phyloP scores from a whole-genome alignment of 805 yeast species.

The Debaryomyces tyrocola region DNA sequence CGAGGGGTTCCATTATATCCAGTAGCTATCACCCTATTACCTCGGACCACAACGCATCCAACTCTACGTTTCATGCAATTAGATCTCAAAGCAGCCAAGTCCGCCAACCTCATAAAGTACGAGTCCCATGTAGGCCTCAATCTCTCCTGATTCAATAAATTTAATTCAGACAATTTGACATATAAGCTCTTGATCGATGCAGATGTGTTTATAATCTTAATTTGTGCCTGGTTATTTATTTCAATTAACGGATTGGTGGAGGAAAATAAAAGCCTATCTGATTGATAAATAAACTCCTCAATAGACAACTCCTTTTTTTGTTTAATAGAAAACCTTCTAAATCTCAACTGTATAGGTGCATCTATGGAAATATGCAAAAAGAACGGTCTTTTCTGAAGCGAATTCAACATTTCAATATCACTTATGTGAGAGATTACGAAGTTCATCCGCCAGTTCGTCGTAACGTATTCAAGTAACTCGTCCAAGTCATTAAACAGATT shows the following conservation, averaged over 20 bases:
- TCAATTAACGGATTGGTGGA: slow-evolving; percentile 54
- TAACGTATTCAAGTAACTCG: slow-evolving; percentile 58
- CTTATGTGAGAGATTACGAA: slow-evolving; percentile 58
- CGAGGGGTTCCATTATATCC: slow-evolving; percentile 99
- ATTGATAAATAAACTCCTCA: slow-evolving; percentile 36
- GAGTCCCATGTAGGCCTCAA: slow-evolving; percentile 95
- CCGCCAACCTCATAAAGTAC: slow-evolving; percentile 91
- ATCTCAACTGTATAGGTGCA: slow-evolving; percentile 61
- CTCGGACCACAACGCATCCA: slow-evolving; percentile 92
- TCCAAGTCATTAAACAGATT: slow-evolving; percentile 37
- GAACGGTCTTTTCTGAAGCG: slow-evolving; percentile 70
- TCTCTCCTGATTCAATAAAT: slow-evolving; percentile 41
- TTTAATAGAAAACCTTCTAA: slow-evolving; percentile 27
- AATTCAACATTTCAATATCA: slow-evolving; percentile 41
- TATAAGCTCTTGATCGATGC: slow-evolving; percentile 34
- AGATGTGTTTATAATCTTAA: slow-evolving; percentile 42
- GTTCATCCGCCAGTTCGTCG: slow-evolving; percentile 62
- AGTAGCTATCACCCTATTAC: slow-evolving; percentile 85
- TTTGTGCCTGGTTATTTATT: slow-evolving; percentile 56
- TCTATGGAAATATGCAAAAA: slow-evolving; percentile 78
- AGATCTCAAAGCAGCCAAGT: slow-evolving; percentile 86
- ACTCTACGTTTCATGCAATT: slow-evolving; percentile 98
- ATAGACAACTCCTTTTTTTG: slow-evolving; percentile 12
- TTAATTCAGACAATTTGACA: slow-evolving; percentile 40
- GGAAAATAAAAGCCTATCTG: slow-evolving; percentile 38